A percentile compares a stretch with the other conserved stretches of the same genome.
Evolutionary conservation across 2,329 filamentous ascomycete genomes (phyloP).

Genomic region (Paraphoma sp.): DNA sequence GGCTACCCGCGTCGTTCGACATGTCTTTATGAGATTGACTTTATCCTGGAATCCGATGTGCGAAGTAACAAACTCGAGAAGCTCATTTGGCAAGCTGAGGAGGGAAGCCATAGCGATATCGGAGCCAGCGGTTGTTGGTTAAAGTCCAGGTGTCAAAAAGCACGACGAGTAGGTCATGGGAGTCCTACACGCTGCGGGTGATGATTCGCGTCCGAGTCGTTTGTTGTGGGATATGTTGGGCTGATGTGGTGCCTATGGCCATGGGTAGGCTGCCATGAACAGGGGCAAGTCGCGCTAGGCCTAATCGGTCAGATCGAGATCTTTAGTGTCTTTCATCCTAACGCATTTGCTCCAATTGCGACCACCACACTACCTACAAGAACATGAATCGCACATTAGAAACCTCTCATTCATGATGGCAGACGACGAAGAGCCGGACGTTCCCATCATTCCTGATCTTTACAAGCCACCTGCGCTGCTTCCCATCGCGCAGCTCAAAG

Average conservation of each 20-base stretch:
- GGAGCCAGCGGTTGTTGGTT: neutral
- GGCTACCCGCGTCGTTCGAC: too few relatives aligned
- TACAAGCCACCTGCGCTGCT: constrained; percentile 85
- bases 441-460: constrained; percentile 74
- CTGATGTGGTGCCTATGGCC: too few relatives aligned
- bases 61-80: neutral
- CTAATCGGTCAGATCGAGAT: too few relatives aligned
- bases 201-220: neutral
- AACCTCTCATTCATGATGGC: constrained; percentile 24
- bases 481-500: constrained; percentile 83
- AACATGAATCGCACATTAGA: neutral
- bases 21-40: neutral
- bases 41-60: neutral
- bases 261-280: too few relatives aligned
- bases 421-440: constrained; percentile 50
- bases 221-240: too few relatives aligned
- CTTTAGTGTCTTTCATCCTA: too few relatives aligned
- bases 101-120: neutral
- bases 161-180: too few relatives aligned
- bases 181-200: neutral
- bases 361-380: neutral
- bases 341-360: too few relatives aligned
- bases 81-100: neutral
- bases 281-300: too few relatives aligned
- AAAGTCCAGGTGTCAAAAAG: too few relatives aligned